These are phyloP conservation scores for Albatrellus ellisii DNA, from an alignment of 768 basidiomycete species.

Conservation along the genomic window DNA sequence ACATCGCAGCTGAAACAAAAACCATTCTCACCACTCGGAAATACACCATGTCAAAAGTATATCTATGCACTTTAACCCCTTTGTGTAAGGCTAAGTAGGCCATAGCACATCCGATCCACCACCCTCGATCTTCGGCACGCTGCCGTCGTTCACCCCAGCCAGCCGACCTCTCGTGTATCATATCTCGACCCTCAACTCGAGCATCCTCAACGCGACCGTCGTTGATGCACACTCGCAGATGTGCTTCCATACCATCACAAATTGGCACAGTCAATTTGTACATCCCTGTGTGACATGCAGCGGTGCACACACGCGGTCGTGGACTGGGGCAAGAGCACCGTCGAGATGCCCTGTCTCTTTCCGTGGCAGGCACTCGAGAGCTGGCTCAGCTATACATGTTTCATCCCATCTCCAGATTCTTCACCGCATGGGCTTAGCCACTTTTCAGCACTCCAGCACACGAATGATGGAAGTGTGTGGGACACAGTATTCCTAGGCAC, in stretches of 20 bases:
- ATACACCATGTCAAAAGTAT: background rate
- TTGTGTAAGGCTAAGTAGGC: conserved; percentile 11
- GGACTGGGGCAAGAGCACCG: conserved; percentile 8
- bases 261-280: conserved; percentile 5
- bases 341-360: conserved; percentile 12
- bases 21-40: background rate
- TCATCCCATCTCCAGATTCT: background rate
- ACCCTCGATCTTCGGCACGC: conserved; percentile 13
- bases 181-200: conserved; percentile 10
- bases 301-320: conserved; percentile 11
- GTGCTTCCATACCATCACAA: conserved; percentile 8
- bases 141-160: conserved; percentile 4
- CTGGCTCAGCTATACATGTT: conserved; percentile 7
- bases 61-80: conserved; percentile 12
- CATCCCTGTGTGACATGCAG: conserved; percentile 6
- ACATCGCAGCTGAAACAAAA: background rate
- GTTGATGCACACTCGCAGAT: conserved; percentile 8
- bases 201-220: conserved; percentile 12
- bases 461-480: conserved; percentile 12
- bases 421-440: background rate
- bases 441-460: conserved; percentile 3
- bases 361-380: conserved; percentile 5
- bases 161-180: conserved; percentile 3
- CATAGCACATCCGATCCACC: conserved; percentile 3
- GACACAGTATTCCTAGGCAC: conserved; percentile 10